Conservation (phyloP, 805 yeast genomes). For the Starmerella bombicola region DNA sequence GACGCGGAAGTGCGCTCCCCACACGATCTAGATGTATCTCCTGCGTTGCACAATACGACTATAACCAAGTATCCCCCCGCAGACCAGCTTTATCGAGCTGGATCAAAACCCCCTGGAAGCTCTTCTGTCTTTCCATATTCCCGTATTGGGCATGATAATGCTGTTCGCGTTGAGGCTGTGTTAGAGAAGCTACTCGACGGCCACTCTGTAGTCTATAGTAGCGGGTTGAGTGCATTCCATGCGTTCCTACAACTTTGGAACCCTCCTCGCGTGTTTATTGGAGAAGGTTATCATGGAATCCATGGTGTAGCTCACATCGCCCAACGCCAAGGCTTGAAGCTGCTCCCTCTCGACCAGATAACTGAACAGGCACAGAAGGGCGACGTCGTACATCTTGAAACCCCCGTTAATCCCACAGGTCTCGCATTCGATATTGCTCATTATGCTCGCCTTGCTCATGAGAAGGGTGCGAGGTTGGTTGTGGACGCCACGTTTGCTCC, state of each 20-base stretch:
- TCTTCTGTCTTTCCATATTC: constrained; percentile 43
- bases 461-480: constrained; percentile 55
- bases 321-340: constrained; percentile 41
- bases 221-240: constrained; percentile 71
- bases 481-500: constrained; percentile 95
- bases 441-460: constrained; percentile 61
- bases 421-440: constrained; percentile 46
- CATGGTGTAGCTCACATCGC: constrained; percentile 56
- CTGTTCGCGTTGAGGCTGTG: constrained; percentile 52
- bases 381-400: constrained; percentile 56
- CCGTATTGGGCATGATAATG: constrained; percentile 61
- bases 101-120: constrained; percentile 21
- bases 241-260: constrained; percentile 58
- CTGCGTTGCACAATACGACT: constrained; percentile 74
- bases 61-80: constrained; percentile 65
- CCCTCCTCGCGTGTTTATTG: constrained; percentile 65
- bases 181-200: constrained; percentile 49
- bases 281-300: constrained; percentile 76
- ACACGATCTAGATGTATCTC: constrained; percentile 33
- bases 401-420: constrained; percentile 83
- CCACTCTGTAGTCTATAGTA: constrained; percentile 55
- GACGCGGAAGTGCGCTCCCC: constrained; percentile 39
- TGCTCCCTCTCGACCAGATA: constrained; percentile 24
- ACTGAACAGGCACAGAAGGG: constrained; percentile 44
- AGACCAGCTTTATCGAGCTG: constrained; percentile 36